A percentile compares a stretch with the other conserved stretches of the same genome.
phyloP scores from a whole-genome alignment of 768 basidiomycete species.

The Boletus sensibilis region DNA sequence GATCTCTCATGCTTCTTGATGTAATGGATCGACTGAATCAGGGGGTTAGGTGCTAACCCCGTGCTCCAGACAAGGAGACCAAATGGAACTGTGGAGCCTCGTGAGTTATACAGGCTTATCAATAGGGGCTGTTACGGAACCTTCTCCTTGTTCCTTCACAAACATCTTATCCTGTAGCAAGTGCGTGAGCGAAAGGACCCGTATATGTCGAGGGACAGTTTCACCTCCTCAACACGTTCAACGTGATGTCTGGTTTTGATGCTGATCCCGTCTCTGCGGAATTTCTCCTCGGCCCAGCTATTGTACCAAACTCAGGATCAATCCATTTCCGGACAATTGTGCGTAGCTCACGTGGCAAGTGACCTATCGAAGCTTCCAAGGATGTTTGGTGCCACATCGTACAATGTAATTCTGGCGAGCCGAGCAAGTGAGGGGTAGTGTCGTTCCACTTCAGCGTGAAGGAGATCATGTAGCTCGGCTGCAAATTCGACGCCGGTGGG shows the following conservation, averaged over 20 bases:
- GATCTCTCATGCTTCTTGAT: conserved; percentile 63
- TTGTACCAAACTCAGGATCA: conserved; percentile 1
- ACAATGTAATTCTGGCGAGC: conserved; percentile 70
- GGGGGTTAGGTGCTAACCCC: conserved; percentile 78
- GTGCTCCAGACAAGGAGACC: conserved; percentile 89
- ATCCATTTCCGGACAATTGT: not conserved
- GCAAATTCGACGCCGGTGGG: conserved; percentile 83
- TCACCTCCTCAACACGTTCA: conserved; percentile 60
- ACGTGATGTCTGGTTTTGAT: conserved; percentile 75
- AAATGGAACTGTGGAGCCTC: conserved; percentile 56
- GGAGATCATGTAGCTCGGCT: conserved; percentile 77
- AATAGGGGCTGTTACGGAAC: conserved; percentile 32
- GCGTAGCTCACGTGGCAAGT: conserved; percentile 49
- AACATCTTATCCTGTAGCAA: conserved; percentile 56
- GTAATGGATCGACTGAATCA: conserved; percentile 59
- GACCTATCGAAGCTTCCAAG: conserved; percentile 71
- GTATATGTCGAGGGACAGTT: conserved; percentile 8
- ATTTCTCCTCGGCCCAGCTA: conserved; percentile 68
- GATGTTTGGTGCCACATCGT: conserved; percentile 79
- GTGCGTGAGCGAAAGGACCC: conserved; percentile 8
- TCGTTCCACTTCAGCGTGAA: conserved; percentile 59
- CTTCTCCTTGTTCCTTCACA: conserved; percentile 71
- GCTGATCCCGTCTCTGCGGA: conserved; percentile 71
- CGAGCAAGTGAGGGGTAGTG: conserved; percentile 65
- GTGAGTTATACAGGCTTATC: conserved; percentile 3